Evolutionary conservation across 2,329 filamentous ascomycete species (phyloP).

Genomic region (Gaeumannomyces tritici): DNA sequence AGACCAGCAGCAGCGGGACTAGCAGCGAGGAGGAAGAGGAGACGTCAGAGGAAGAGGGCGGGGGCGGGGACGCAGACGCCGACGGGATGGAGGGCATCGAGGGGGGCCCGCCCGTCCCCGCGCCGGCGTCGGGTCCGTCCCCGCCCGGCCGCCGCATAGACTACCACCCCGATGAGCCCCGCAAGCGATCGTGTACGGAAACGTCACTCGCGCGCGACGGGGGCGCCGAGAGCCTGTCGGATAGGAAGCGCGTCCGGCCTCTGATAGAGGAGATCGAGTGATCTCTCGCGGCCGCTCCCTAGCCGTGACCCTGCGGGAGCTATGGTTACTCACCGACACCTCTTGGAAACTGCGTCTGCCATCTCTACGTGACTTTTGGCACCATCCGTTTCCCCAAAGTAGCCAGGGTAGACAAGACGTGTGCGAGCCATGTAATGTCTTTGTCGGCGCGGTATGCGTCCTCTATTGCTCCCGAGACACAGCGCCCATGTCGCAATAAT

Average conservation of each 20-base stretch:
- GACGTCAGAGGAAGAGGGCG: constrained; percentile 7
- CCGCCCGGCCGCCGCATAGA: background rate
- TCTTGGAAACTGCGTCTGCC: too few species aligned
- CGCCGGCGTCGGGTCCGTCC: background rate
- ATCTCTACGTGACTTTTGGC: too few species aligned
- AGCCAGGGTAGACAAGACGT: too few species aligned
- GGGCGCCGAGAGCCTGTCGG: background rate
- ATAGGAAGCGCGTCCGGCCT: background rate
- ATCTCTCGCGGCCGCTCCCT: constrained; percentile 3
- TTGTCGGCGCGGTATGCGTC: too few species aligned
- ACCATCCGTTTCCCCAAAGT: too few species aligned
- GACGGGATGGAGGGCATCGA: background rate
- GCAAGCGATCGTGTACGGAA: background rate
- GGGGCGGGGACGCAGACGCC: background rate
- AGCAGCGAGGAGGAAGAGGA: constrained; percentile 1
- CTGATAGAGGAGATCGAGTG: constrained; percentile 11
- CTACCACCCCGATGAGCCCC: background rate
- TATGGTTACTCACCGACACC: too few species aligned
- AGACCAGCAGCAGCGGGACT: constrained; percentile 5
- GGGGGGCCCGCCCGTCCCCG: background rate
- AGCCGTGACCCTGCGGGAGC: too few species aligned
- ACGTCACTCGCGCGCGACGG: background rate
- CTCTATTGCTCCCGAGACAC: too few species aligned
- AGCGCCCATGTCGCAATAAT: too few species aligned
- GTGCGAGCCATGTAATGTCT: too few species aligned